Base-by-base conservation (phyloP, 192 early-diverging fungal species). In the Obelidium mucronatum region DNA sequence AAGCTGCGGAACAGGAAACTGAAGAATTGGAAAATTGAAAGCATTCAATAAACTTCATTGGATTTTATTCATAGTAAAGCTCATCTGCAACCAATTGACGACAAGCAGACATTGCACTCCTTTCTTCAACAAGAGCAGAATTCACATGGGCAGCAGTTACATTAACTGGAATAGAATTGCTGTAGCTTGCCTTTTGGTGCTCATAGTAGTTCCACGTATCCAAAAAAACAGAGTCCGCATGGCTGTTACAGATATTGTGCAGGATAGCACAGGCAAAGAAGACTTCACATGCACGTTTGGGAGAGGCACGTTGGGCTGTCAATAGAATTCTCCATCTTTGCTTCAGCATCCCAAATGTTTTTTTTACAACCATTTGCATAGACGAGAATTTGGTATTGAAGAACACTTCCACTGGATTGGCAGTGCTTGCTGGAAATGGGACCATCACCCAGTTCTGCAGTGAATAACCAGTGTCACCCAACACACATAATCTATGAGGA, bases 181-280 rank as follows among this genome's bases (percentile, higher is more conserved):
- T 51, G 48, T 13, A 8, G 8, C 11, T 13, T 51, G 48, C 48
- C 48, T 60, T 30, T 24, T 30, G 13, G 22, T 19, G 58, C 1
- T 11, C 15, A 30, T 60, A 60, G 58, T 1, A 60, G 31, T 60
- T 30, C 58, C 58, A 60, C 2, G 30, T 24, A 30, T 60, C 58
- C 58, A 60, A 26, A 2, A 60, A 60, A 2, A 30, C 58, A 0
- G 58, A 60, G 30, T 66, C 64, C 28, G 37, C 33, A 36, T 31
- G 26, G 11, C 37, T 40, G 28, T 66, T 66, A 22, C 35, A 66
- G 36, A 66, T 66, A 30, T 66, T 66, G 36, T 66, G 64, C 34
- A 66, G 64, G 28, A n/a, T n/a, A n/a, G n/a, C n/a, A n/a, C n/a
- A n/a, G n/a, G n/a, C n/a, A n/a, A n/a, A n/a, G n/a, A n/a, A 40